These are phyloP conservation scores for Guadua angustifolia DNA, from an alignment of 176 grass and related monocot genomes.

Conservation along the genomic window DNA sequence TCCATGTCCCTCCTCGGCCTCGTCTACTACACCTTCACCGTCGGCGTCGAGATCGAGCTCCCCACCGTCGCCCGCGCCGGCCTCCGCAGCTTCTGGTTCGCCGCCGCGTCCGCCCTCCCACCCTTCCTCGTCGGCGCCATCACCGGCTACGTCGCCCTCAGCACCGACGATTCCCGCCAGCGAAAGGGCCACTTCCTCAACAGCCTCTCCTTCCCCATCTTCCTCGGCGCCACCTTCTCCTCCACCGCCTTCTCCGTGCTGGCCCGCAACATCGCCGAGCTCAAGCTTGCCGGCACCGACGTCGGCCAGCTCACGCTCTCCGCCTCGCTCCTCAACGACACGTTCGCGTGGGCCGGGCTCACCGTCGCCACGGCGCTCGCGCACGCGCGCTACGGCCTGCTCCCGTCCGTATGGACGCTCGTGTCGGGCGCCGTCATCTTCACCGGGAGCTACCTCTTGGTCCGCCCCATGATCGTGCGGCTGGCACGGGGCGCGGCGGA, in stretches of 20 bases:
- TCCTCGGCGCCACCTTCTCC: conserved; percentile 64
- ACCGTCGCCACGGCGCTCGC: conserved; percentile 54
- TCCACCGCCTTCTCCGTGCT: conserved; percentile 77
- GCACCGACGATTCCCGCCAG: neutral
- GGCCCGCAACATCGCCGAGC: conserved; percentile 64
- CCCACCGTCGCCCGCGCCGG: conserved; percentile 42
- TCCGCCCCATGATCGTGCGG: conserved; percentile 47
- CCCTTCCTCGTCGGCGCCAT: conserved; percentile 55
- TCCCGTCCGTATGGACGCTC: conserved; percentile 43
- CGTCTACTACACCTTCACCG: conserved; percentile 68
- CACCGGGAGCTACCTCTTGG: conserved; percentile 29
- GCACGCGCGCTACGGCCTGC: neutral
- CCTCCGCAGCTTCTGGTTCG: conserved; percentile 52
- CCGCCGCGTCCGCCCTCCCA: conserved; percentile 51
- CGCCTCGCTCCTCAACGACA: conserved; percentile 62
- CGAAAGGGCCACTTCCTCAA: conserved; percentile 8
- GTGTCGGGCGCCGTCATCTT: conserved; percentile 43
- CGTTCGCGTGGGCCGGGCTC: conserved; percentile 53
- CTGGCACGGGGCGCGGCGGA: conserved; percentile 26
- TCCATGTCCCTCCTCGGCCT: conserved; percentile 72
- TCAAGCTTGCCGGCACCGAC: conserved; percentile 71
- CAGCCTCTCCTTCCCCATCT: conserved; percentile 53
- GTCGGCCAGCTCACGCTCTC: conserved; percentile 73
- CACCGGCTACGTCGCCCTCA: conserved; percentile 41
- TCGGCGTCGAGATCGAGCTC: conserved; percentile 73